These are phyloP conservation scores for Artemisia argyi DNA, from an alignment of 129 eudicot species.

Conservation along the genomic window DNA sequence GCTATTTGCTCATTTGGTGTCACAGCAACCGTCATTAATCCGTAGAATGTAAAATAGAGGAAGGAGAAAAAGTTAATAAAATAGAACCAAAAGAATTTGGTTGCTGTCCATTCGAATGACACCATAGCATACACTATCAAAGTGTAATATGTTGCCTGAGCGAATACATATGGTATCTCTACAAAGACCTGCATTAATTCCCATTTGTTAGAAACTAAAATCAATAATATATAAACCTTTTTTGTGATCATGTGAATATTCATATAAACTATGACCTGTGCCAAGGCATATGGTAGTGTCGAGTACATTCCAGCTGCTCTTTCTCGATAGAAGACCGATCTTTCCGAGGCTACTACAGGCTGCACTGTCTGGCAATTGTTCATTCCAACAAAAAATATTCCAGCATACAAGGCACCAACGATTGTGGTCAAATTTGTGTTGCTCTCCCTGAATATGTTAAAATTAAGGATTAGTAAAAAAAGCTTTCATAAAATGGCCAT, in stretches of 20 bases:
- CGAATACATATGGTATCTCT: conserved; percentile 63
- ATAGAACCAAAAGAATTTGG: conserved; percentile 63
- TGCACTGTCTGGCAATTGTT: conserved; percentile 73
- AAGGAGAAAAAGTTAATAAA: conserved; percentile 57
- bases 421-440: conserved; percentile 45
- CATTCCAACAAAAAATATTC: conserved; percentile 71
- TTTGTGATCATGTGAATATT: neutral
- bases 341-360: conserved; percentile 68
- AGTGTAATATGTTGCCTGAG: conserved; percentile 43
- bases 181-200: conserved; percentile 47
- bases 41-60: conserved; percentile 69
- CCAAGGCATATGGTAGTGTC: conserved; percentile 79
- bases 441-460: conserved; percentile 35
- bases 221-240: neutral
- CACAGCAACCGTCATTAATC: conserved; percentile 68
- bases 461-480: neutral
- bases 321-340: conserved; percentile 88
- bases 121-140: conserved; percentile 64
- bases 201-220: neutral
- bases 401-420: conserved; percentile 71
- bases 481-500: neutral
- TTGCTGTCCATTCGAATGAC: conserved; percentile 54
- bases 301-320: conserved; percentile 94
- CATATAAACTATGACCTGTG: conserved; percentile 53
- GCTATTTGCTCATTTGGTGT: conserved; percentile 66